These are phyloP conservation scores for Candida chilensis DNA, from an alignment of 805 yeast genomes.

Conservation along the genomic window DNA sequence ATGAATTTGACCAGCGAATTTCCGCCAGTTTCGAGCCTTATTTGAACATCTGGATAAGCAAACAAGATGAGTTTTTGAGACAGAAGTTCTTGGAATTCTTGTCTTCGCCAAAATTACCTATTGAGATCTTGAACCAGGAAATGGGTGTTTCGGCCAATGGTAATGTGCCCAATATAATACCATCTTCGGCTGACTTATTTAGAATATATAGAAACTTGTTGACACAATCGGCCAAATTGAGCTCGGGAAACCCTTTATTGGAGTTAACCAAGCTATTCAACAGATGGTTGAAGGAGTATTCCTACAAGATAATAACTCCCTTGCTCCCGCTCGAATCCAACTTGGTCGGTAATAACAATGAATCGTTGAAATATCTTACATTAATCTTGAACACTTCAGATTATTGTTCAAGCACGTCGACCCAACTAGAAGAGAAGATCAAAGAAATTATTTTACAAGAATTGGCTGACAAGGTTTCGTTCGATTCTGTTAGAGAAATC, in stretches of 20 bases:
- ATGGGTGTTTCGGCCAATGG: conserved; percentile 13
- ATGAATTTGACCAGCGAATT: conserved; percentile 30
- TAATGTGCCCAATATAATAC: conserved; percentile 56
- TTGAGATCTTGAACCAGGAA: too few species aligned
- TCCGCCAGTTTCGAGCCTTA: conserved; percentile 80
- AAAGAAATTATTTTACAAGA: conserved; percentile 25
- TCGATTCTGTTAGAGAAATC: conserved; percentile 46
- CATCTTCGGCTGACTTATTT: conserved; percentile 83
- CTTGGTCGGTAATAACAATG: conserved; percentile 26
- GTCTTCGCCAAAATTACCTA: conserved; percentile 44
- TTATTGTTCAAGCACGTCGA: conserved; percentile 71
- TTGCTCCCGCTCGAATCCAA: conserved; percentile 32
- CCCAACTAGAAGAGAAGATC: conserved; percentile 63
- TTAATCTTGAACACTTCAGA: conserved; percentile 82
- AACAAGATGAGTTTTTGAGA: conserved; percentile 62
- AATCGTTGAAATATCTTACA: conserved; percentile 59
- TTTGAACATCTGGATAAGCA: conserved; percentile 74
- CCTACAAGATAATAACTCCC: conserved; percentile 37
- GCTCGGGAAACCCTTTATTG: conserved; percentile 35
- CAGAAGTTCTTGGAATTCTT: conserved; percentile 58
- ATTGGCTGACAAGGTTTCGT: conserved; percentile 30
- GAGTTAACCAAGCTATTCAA: conserved; percentile 53
- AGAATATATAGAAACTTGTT: conserved; percentile 65
- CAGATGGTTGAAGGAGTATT: conserved; percentile 55
- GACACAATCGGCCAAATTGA: conserved; percentile 42